These are phyloP conservation scores for Globisporangium okanoganense DNA, from an alignment of 352 stramenopile species.

Conservation along the genomic window DNA sequence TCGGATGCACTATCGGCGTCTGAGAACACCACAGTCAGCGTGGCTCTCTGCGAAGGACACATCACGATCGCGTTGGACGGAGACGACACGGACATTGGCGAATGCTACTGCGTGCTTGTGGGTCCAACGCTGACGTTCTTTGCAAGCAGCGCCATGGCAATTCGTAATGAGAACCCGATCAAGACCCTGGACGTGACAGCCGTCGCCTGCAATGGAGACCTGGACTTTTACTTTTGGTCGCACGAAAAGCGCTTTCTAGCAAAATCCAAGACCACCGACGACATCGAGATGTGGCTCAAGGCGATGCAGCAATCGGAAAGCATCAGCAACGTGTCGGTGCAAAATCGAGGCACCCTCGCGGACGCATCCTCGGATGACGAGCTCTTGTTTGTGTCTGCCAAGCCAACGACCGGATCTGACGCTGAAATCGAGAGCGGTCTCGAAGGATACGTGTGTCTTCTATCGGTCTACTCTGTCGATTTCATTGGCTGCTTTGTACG, in stretches of 20 bases:
- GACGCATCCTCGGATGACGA: slow-evolving; percentile 18
- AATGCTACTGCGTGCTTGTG: slow-evolving; percentile 62
- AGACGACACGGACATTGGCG: slow-evolving; percentile 26
- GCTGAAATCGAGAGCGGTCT: slow-evolving; percentile 14
- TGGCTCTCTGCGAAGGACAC: slow-evolving; percentile 57
- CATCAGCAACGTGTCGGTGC: slow-evolving; percentile 27
- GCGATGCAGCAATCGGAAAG: slow-evolving; percentile 49
- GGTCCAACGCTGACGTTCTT: slow-evolving; percentile 57
- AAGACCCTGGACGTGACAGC: slow-evolving; percentile 41
- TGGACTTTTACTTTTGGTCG: slow-evolving; percentile 51
- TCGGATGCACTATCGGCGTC: neutral
- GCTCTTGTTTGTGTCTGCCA: slow-evolving; percentile 26
- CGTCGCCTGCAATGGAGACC: slow-evolving; percentile 24
- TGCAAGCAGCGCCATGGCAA: slow-evolving; percentile 30
- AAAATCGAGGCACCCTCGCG: slow-evolving; percentile 19
- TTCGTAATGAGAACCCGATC: slow-evolving; percentile 25
- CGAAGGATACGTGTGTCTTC: slow-evolving; percentile 56
- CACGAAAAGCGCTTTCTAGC: slow-evolving; percentile 36
- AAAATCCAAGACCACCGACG: slow-evolving; percentile 20
- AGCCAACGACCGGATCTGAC: slow-evolving; percentile 1
- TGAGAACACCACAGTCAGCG: slow-evolving; percentile 20
- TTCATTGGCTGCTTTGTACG: slow-evolving; percentile 56
- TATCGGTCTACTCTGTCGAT: slow-evolving; percentile 74
- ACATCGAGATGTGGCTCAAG: slow-evolving; percentile 55
- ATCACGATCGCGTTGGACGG: slow-evolving; percentile 38